These are phyloP conservation scores for Pilasporangium apinafurcum DNA, from an alignment of 352 stramenopile species.

Conservation along the genomic window DNA sequence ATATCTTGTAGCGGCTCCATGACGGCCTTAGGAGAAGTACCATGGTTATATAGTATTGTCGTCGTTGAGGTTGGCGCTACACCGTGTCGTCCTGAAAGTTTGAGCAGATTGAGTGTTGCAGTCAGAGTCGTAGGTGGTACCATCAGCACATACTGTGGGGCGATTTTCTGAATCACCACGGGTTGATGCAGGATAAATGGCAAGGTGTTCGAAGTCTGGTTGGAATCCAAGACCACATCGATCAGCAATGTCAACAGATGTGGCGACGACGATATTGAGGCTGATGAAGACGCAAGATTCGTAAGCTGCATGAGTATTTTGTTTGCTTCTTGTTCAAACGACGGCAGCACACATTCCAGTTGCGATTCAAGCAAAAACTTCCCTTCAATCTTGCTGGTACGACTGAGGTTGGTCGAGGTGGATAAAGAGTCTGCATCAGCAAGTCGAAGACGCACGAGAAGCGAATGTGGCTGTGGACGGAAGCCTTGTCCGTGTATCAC, in stretches of 20 bases:
- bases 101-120: slow-evolving; percentile 50
- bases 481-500: slow-evolving; percentile 58
- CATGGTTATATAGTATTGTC: no score
- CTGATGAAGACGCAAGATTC: slow-evolving; percentile 33
- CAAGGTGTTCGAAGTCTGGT: slow-evolving; percentile 45
- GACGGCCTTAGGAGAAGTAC: slow-evolving; percentile 1
- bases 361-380: slow-evolving; percentile 53
- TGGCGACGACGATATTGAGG: slow-evolving; percentile 32
- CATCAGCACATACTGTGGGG: slow-evolving; percentile 57
- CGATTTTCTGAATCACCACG: slow-evolving; percentile 36
- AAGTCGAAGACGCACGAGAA: slow-evolving; percentile 53
- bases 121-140: slow-evolving; percentile 28
- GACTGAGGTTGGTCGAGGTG: background rate
- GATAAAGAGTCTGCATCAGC: background rate
- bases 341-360: slow-evolving; percentile 48
- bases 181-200: slow-evolving; percentile 42
- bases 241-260: slow-evolving; percentile 39
- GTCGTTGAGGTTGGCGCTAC: background rate
- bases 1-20: slow-evolving; percentile 50
- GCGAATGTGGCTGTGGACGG: slow-evolving; percentile 46
- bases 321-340: slow-evolving; percentile 29
- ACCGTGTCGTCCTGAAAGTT: slow-evolving; percentile 17
- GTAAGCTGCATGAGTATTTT: slow-evolving; percentile 25
- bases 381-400: slow-evolving; percentile 32
- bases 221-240: slow-evolving; percentile 55